Base-by-base conservation (phyloP, 2,329 filamentous ascomycete genomes). In the Huntiella savannae region DNA sequence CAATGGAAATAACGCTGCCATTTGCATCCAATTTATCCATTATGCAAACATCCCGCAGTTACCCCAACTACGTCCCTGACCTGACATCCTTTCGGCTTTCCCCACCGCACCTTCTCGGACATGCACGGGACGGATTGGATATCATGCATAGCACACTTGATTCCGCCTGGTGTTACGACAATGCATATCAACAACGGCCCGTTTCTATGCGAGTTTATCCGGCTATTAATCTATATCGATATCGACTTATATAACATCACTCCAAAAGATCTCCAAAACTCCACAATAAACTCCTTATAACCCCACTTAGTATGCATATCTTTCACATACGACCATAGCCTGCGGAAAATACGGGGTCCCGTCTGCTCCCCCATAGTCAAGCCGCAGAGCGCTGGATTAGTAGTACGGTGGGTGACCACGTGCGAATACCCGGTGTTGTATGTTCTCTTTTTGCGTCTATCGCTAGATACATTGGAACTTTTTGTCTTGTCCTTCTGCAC, bases 341-440 rank as follows among this genome's bases (percentile, higher is more conserved):
- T 17, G 38, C 19, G 11, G 38, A 40, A 42, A 42, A 42, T 33
- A 42, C 19, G 19, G 40, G 19, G n/a, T 42, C 17, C 40, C 8
- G 17, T 42, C 17, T 33, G 40, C 17, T 42, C 40, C 15, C 40
- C 10, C 19, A 32, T 32, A 42, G 19, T 33, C 12, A 42, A 16
- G 17, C 40, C 11, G 17, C 40, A 12, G 11, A 42, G 10, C 40
- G 22, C 33, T 16, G 17, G 35, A 45, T 19, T 37, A 39, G 44
- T 41, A 42, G 12, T 42, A 33, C n/a, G 40, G 40, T 42, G 40
- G 22, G 40, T 42, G 40, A 33, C n/a, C 22, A 42, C 40, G 22
- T 33, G 22, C 19, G 40, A 42, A 42, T 15, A 28, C 17, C 40
- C 12, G 40, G 40, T 42, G 40, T 42, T 42, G 40, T 42, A 33